Evolutionary conservation across 2,329 filamentous ascomycete species (phyloP).

Genomic region (Pochonia chlamydosporia): DNA sequence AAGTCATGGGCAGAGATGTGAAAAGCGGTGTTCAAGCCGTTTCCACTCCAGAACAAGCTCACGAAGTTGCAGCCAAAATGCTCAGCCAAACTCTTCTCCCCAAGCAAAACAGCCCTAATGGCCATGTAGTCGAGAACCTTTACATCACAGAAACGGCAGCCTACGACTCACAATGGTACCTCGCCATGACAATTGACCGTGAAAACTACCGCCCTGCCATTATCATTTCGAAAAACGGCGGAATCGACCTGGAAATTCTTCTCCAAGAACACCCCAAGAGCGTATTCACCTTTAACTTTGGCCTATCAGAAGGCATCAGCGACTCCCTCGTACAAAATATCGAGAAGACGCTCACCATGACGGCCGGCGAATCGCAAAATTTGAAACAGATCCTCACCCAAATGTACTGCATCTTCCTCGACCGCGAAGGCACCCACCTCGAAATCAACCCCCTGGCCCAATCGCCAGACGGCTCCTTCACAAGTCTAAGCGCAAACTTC

Average conservation of each 20-base stretch:
- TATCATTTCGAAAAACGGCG: slow-evolving; percentile 24
- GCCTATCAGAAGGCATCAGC: slow-evolving; percentile 21
- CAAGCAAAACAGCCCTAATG: slow-evolving; percentile 1
- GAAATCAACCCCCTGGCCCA: slow-evolving; percentile 33
- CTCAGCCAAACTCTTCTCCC: slow-evolving; percentile 8
- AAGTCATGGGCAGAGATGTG: slow-evolving; percentile 15
- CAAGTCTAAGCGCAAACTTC: slow-evolving; percentile 32
- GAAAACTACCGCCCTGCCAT: slow-evolving; percentile 31
- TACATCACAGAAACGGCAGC: slow-evolving; percentile 29
- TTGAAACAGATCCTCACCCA: slow-evolving; percentile 16
- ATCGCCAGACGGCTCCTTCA: slow-evolving; percentile 21
- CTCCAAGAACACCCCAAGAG: background rate
- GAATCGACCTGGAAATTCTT: slow-evolving; percentile 15
- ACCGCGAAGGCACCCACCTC: slow-evolving; percentile 40
- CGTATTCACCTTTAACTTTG: slow-evolving; percentile 17
- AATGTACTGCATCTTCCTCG: slow-evolving; percentile 33
- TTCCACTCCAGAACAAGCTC: slow-evolving; percentile 12
- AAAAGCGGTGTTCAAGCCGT: slow-evolving; percentile 8
- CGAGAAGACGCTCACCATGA: slow-evolving; percentile 3
- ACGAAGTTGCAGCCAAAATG: slow-evolving; percentile 15
- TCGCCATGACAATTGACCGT: slow-evolving; percentile 37
- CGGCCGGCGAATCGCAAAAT: background rate
- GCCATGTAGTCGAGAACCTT: slow-evolving; percentile 21
- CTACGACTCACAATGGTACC: slow-evolving; percentile 29
- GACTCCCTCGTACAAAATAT: slow-evolving; percentile 14